Base-by-base conservation (phyloP, 2,329 filamentous ascomycete genomes). In the Trichophyton verrucosum region DNA sequence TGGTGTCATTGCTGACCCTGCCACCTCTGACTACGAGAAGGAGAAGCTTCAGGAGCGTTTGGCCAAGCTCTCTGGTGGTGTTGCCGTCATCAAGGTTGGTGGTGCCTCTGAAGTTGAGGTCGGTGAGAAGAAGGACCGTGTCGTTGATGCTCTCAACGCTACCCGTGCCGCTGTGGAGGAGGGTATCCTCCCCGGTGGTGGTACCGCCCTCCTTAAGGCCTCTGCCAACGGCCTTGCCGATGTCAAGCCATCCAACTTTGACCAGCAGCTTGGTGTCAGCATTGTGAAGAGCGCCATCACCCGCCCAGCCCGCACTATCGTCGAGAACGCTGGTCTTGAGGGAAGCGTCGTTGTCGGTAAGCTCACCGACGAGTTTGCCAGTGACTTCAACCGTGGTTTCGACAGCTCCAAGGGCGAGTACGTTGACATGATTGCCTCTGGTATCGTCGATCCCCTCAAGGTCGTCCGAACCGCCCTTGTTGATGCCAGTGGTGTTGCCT, bases 41-140 rank as follows among this genome's bases (percentile, higher is more conserved):
- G 94, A 99, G 88, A 99, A 99, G 86, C 89, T 99, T 67, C 94
- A 97, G 81, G 94, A 99, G 83, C 94, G 94, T 80, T 89, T 99
- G 64, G 94, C 94, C 69, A 99, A 99, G 86, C 89, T 99, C 68
- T 97, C 94, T 68, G 94, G 94, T 66, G 94, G 94, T 83, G 94
- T 99, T 70, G 94, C 94, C 70, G 94, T 99, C 78, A 97, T 99
- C 84, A 96, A 95, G 85, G 94, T 99, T 65, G 94, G 94, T 71
- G 94, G 94, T 76, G 84, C 91, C 66, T 97, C 92, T 65, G 94
- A 99, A 80, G 92, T 99, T 66, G 94, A 99, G 83, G 94, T 99
- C 61, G 88, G 91, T 68, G 94, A 99, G 86, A 99, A 99, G 90
- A 99, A 99, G 86, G 94, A 99, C 77, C 90, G 94, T 75, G 96